Evolutionary conservation across 352 stramenopile species (phyloP).

Genomic region (Phytophthora multivora): DNA sequence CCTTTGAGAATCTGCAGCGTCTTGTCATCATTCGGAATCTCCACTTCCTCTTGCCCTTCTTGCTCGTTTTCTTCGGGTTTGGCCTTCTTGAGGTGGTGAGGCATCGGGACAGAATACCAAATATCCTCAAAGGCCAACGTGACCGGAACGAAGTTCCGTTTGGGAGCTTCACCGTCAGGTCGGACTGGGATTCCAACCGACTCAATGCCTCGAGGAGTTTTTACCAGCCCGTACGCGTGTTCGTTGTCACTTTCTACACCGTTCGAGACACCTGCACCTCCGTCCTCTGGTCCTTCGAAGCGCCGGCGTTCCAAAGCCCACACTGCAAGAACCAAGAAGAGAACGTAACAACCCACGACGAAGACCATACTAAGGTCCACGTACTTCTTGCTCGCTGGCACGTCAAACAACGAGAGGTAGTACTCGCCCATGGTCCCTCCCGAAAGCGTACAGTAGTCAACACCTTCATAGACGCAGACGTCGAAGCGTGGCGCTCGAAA

Average conservation of each 20-base stretch:
- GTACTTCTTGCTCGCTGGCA: slow-evolving; percentile 36
- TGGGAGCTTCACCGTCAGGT: background rate
- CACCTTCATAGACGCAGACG: slow-evolving; percentile 37
- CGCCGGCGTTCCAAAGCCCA: slow-evolving; percentile 38
- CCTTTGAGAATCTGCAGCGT: slow-evolving; percentile 79
- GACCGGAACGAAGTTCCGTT: slow-evolving; percentile 39
- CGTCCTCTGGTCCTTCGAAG: slow-evolving; percentile 32
- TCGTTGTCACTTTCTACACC: slow-evolving; percentile 4
- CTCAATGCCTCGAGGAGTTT: slow-evolving; percentile 28
- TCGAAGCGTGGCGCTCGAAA: slow-evolving; percentile 42
- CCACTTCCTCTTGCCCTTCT: background rate
- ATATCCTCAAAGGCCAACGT: slow-evolving; percentile 50
- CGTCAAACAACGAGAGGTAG: slow-evolving; percentile 42
- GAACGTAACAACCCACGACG: slow-evolving; percentile 35
- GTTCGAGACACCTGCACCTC: background rate
- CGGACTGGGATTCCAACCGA: slow-evolving; percentile 22
- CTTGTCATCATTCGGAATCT: background rate
- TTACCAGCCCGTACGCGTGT: slow-evolving; percentile 22
- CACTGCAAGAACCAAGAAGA: slow-evolving; percentile 39
- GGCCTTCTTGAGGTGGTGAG: slow-evolving; percentile 28
- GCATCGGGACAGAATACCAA: slow-evolving; percentile 45
- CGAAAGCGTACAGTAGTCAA: slow-evolving; percentile 33
- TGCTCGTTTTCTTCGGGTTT: background rate
- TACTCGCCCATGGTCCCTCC: slow-evolving; percentile 47
- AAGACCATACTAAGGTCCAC: slow-evolving; percentile 45